Conservation (phyloP, 176 grass and related monocot genomes). For the Zizania latifolia region DNA sequence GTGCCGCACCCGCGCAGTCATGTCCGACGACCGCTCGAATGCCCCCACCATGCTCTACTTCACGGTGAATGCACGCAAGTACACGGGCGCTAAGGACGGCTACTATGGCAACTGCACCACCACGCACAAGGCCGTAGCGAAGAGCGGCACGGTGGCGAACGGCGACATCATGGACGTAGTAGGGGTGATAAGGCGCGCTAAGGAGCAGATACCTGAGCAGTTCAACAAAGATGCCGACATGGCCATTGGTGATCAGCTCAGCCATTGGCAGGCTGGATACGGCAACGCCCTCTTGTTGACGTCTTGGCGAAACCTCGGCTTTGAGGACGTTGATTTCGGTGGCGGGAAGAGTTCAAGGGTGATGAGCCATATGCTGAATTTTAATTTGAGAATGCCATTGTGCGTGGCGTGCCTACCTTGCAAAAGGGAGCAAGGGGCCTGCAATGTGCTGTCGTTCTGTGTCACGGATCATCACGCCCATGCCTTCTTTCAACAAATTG, state of each 20-base stretch:
- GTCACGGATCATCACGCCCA: not conserved
- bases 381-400: too few species aligned
- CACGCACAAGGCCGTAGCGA: not conserved
- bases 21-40: not conserved
- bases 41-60: not conserved
- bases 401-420: not conserved
- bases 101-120: not conserved
- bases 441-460: not conserved
- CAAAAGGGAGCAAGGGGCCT: not conserved
- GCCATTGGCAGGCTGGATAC: too few species aligned
- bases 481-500: not conserved
- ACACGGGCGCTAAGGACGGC: not conserved
- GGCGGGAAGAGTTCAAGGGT: not conserved
- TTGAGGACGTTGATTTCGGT: not conserved
- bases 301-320: not conserved
- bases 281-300: not conserved
- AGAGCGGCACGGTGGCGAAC: not conserved
- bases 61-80: not conserved
- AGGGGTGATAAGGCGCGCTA: not conserved
- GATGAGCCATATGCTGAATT: too few species aligned
- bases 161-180: not conserved
- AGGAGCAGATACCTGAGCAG: not conserved
- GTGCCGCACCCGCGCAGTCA: conserved; percentile 19
- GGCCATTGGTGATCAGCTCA: not conserved
- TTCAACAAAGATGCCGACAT: not conserved